Percentiles rank a stretch among this genome's conserved stretches.
Conservation (phyloP, 352 stramenopile species). For the Phytophthora syringae region DNA sequence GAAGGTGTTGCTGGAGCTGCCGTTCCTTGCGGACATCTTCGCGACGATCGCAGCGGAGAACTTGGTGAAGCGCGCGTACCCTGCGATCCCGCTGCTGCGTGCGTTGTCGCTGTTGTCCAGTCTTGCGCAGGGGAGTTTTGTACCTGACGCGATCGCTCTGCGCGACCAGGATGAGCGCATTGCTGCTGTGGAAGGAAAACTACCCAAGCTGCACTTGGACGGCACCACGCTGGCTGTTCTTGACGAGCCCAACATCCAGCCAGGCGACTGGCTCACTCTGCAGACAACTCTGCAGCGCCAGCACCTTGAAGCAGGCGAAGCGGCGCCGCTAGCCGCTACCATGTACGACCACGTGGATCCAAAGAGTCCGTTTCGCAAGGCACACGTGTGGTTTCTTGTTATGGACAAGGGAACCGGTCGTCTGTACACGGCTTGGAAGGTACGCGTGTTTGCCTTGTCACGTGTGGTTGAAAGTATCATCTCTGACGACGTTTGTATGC, state of each 20-base stretch:
- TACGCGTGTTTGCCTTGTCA: conserved; percentile 14
- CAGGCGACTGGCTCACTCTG: conserved; percentile 82
- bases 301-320: conserved; percentile 48
- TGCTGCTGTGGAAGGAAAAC: conserved; percentile 22
- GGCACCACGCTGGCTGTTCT: conserved; percentile 57
- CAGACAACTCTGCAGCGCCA: conserved; percentile 57
- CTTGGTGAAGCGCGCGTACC: conserved; percentile 73
- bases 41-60: conserved; percentile 64
- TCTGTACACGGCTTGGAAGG: conserved; percentile 77
- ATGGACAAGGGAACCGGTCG: conserved; percentile 63
- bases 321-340: conserved; percentile 62
- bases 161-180: conserved; percentile 63
- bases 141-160: conserved; percentile 64
- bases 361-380: conserved; percentile 72
- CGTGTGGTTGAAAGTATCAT: conserved; percentile 4
- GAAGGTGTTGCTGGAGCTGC: conserved; percentile 77
- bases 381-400: conserved; percentile 77
- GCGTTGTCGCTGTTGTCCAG: conserved; percentile 71
- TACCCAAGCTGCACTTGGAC: conserved; percentile 47
- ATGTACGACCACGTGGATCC: conserved; percentile 78
- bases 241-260: conserved; percentile 74
- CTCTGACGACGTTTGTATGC: conserved; percentile 3
- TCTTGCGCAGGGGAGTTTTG: conserved; percentile 73
- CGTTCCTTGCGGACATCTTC: conserved; percentile 83
- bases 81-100: conserved; percentile 56